phyloP scores from a whole-genome alignment of 176 grass and related monocot species.

The Oryza meridionalis region DNA sequence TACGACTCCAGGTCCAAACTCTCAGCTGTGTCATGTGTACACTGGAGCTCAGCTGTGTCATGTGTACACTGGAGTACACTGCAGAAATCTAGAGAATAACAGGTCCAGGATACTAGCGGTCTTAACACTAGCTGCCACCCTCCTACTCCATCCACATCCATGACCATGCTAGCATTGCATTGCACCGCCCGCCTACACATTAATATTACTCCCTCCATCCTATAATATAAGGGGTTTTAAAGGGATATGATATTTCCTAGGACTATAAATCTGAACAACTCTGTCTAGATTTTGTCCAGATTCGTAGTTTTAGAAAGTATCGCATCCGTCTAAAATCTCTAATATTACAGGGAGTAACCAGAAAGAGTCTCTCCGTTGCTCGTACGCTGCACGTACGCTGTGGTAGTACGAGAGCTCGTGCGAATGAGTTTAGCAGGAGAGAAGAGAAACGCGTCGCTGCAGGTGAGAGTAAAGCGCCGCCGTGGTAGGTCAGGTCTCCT shows the following conservation, averaged over 20 bases:
- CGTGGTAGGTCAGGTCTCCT: slow-evolving; percentile 30
- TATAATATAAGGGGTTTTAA: too few relatives aligned
- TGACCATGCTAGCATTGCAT: neutral
- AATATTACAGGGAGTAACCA: neutral
- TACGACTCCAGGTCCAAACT: neutral
- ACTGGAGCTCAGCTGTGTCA: neutral
- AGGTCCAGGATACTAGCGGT: neutral
- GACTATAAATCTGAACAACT: too few relatives aligned
- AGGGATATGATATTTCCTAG: too few relatives aligned
- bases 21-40: neutral
- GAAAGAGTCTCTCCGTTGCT: neutral
- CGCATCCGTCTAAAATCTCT: too few relatives aligned
- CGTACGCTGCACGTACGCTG: neutral
- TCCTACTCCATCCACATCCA: neutral
- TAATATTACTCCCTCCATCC: neutral
- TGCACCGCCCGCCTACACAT: neutral
- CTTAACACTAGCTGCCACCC: neutral
- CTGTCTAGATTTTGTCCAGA: too few relatives aligned
- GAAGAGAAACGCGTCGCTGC: neutral
- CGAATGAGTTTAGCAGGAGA: neutral
- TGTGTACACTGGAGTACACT: neutral
- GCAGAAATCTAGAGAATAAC: neutral
- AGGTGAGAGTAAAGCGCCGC: slow-evolving; percentile 47
- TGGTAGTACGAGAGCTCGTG: neutral
- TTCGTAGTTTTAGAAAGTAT: too few relatives aligned